These are phyloP conservation scores for Cystobasidiaceae sp. DNA, from an alignment of 1,284 basidiomycete species.

Conservation along the genomic window DNA sequence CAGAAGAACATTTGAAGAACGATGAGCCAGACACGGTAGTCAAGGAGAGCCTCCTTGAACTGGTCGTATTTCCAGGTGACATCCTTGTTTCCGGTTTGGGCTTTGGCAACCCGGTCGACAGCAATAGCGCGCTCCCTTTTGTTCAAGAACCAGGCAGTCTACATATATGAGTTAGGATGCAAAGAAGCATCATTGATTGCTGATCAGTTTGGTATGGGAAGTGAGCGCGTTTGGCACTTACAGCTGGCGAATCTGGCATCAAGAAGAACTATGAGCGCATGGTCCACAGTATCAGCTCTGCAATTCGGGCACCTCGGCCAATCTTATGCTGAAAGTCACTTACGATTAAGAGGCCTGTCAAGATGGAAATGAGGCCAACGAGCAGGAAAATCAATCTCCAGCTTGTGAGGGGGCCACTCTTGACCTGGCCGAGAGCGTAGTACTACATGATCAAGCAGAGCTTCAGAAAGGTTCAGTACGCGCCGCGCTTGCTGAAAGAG, in stretches of 20 bases:
- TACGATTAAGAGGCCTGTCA: neutral
- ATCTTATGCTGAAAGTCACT: neutral
- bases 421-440: neutral
- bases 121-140: neutral
- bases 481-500: neutral
- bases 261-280: neutral
- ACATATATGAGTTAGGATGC: neutral
- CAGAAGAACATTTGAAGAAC: neutral
- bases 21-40: neutral
- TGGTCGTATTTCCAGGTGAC: neutral
- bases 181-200: too few relatives aligned
- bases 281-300: neutral
- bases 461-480: neutral
- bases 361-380: neutral
- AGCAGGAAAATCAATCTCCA: neutral
- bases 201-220: too few relatives aligned
- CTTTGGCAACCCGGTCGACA: neutral
- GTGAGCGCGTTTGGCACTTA: neutral
- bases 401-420: neutral
- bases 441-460: neutral
- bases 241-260: neutral
- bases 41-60: neutral
- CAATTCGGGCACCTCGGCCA: neutral
- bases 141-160: neutral
- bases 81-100: neutral